phyloP scores from a whole-genome alignment of 1,139 yeast genomes.

The Taphrina wiesneri region DNA sequence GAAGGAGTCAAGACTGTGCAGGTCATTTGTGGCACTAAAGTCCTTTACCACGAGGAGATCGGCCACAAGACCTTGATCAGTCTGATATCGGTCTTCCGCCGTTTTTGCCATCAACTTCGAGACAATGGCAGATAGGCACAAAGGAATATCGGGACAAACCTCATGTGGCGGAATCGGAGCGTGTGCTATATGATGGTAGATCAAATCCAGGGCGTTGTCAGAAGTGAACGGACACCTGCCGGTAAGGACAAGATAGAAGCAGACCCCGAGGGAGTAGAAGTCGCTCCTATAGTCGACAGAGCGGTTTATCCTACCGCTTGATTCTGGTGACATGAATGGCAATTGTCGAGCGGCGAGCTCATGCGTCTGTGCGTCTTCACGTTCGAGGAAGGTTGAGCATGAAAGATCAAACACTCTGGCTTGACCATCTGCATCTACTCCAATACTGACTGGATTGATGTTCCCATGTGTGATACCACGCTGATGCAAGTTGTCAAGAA shows the following conservation, averaged over 20 bases:
- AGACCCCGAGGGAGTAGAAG: conserved; percentile 29
- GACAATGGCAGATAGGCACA: conserved; percentile 10
- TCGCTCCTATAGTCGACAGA: conserved; percentile 32
- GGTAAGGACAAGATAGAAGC: conserved; percentile 25
- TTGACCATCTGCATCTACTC: background rate
- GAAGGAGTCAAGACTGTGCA: background rate
- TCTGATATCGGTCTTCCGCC: conserved; percentile 32
- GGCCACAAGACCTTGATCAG: conserved; percentile 19
- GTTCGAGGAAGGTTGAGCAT: conserved; percentile 18
- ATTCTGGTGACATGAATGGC: conserved; percentile 32
- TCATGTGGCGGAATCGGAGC: conserved; percentile 4
- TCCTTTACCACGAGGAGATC: conserved; percentile 12
- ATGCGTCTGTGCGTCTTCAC: conserved; percentile 25
- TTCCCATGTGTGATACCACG: conserved; percentile 26
- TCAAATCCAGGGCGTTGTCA: conserved; percentile 21
- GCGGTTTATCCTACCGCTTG: conserved; percentile 30
- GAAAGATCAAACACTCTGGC: conserved; percentile 15
- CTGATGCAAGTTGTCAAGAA: conserved; percentile 7
- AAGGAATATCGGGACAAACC: conserved; percentile 6
- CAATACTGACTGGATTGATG: conserved; percentile 21
- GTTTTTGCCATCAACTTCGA: conserved; percentile 29
- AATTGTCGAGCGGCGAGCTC: conserved; percentile 3
- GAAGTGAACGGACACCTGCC: conserved; percentile 28
- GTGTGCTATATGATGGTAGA: conserved; percentile 31
- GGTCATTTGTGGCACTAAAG: background rate